Evolutionary conservation across 1,284 basidiomycete genomes (phyloP).

Genomic region (Marasmius fiardii): DNA sequence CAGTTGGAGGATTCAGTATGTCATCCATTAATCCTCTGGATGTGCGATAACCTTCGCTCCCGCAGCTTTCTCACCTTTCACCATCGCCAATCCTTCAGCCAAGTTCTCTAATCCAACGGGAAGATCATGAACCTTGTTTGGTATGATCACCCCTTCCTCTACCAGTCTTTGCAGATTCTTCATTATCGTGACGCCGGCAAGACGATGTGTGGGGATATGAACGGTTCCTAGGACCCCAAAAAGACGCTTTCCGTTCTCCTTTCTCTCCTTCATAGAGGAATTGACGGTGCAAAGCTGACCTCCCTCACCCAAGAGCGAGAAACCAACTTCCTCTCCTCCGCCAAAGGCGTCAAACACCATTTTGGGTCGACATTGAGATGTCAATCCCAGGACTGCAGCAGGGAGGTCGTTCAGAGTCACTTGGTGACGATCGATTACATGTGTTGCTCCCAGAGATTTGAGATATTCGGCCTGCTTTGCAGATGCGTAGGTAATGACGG

Average conservation of each 20-base stretch:
- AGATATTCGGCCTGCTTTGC: not conserved
- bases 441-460: slow-evolving; percentile 8
- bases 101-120: slow-evolving; percentile 15
- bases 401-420: not conserved
- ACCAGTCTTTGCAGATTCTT: slow-evolving; percentile 12
- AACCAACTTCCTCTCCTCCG: slow-evolving; percentile 9
- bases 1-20: too few relatives aligned
- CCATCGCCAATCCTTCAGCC: slow-evolving; percentile 10
- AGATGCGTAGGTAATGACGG: slow-evolving; percentile 6
- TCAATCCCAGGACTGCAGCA: not conserved
- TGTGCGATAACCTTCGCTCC: slow-evolving; percentile 15
- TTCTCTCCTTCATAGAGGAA: slow-evolving; percentile 9
- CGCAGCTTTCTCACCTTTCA: slow-evolving; percentile 13
- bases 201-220: not conserved
- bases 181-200: slow-evolving; percentile 13
- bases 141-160: slow-evolving; percentile 17
- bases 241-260: not conserved
- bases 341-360: slow-evolving; percentile 6
- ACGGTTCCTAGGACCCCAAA: not conserved
- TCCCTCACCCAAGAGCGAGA: slow-evolving; percentile 13
- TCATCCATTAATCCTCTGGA: slow-evolving; percentile 6
- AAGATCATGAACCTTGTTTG: slow-evolving; percentile 13
- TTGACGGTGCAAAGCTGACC: slow-evolving; percentile 13
- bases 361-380: not conserved
- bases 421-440: slow-evolving; percentile 3